Base-by-base conservation (phyloP, 495 filamentous ascomycete species). In the Wilcoxina mikolae region DNA sequence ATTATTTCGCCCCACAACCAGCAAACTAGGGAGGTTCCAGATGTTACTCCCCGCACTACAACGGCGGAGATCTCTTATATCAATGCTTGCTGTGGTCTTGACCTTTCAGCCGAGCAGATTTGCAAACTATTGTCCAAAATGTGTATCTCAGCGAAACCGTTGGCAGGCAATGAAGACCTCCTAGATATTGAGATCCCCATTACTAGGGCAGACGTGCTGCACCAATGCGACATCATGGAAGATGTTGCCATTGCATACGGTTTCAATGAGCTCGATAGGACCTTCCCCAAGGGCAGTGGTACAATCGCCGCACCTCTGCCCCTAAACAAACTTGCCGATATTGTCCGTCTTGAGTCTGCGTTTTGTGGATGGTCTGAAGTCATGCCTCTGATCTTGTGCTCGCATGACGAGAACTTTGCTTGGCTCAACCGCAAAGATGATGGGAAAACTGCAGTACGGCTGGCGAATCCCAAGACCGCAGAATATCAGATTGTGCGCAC, bases 211-310 rank as follows among this genome's bases (percentile, higher is more conserved):
- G 91, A 96, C 69, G 83, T 99, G 20, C 77, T 99, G 18, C 93
- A 99, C 69, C 82, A 94, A 68, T 88, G 85, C 58, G 91, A 99
- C 67, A 86, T 99, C 61, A 96, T 99, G 91, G 91, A 99, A 70
- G 91, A 99, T 69, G 80, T 91, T 17, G 91, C 87, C 17, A 87
- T 98, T 56, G 85, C 85, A 17, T 93, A 95, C 69, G 91, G 91
- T 54, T 99, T 93, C 77, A 96, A 99, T 75, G 81, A 81, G 20
- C 82, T 99, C 5, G 87, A 88, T 0, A 80, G 85, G 15, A 76
- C 80, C 5, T 84, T 88, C 70, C 87, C 90, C 10, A 82, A 79
- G 70, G 86, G 84, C 59, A 78, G 83, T 2, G 81, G 83, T 52
- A 91, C 89, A 0, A 80, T 95, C 55, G 91, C 84, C 48, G 81